Evolutionary conservation across 495 filamentous ascomycete species (phyloP), one percentile per base, ranked within the genome.

Genomic region (Elasticomyces elasticus): DNA sequence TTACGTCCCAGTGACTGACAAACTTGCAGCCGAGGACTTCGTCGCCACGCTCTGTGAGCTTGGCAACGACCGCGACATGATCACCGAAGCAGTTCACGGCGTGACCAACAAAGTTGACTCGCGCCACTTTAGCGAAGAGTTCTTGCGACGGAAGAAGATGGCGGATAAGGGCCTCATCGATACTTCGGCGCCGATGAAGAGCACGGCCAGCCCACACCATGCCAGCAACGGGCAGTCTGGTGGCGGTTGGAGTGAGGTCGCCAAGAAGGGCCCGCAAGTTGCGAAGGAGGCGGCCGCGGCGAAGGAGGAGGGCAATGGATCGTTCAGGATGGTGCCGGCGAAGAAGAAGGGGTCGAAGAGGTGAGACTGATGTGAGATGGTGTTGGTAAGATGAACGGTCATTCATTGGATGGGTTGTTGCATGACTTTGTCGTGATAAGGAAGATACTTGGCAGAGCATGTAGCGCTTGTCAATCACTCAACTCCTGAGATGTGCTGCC

Each of bases 181-280:
- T 62, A 73, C 59, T 67, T 58, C 15, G 9, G 35, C 35, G 40
- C 52, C 61, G n/a, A n/a, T 30, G 23, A 60, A 56, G 43, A 64
- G 49, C 20, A 45, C 55, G 19, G 60, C 52, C 11, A 61, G 45
- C 19, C 56, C 60, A 9, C 35, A 52, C 25, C 71, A 69, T 22
- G 67, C 72, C 20, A 69, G 66, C 23, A 72, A 74, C 37, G 66
- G 62, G 19, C 76, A 71, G 49, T 73, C 66, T 50, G 70, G 70
- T 19, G 85, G 87, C 52, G 92, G 92, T 24, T 97, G 92, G 92
- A 95, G 79, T 63, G 94, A 97, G 72, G 92, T 98, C 60, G 92
- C 92, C 9, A 96, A 96, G 81, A 95, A 95, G 77, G 79, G 81
- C 5, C 76, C 75, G 24, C 74, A 35, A 64, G 64, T 24, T 76